Conservation (phyloP, 228 moss, liverwort and hornwort species). For the Sphagnum fallax region DNA sequence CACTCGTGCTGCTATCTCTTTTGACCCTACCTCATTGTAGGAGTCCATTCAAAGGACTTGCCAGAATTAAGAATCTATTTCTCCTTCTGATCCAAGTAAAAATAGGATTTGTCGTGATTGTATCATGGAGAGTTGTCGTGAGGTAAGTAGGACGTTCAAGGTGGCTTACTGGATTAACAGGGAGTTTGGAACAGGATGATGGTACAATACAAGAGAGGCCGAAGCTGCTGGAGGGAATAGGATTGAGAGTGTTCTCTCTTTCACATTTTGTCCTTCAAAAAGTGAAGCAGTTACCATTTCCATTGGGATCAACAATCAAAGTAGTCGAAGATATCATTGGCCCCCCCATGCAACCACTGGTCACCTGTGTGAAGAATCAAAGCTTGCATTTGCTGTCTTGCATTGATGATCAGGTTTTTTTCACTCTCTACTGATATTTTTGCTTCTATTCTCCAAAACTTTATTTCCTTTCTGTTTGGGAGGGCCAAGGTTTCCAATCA, state of each 20-base stretch:
- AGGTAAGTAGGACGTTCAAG: no score
- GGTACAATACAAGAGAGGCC: constrained; percentile 16
- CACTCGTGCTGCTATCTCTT: no score
- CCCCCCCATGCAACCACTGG: constrained; percentile 47
- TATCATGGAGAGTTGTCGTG: no score
- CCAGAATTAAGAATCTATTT: no score
- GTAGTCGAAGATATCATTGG: constrained; percentile 52
- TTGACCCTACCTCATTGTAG: no score
- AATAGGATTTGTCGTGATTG: no score
- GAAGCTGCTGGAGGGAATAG: constrained; percentile 57
- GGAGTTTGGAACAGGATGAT: not conserved
- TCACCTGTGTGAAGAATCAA: constrained; percentile 34
- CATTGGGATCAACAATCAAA: constrained; percentile 47
- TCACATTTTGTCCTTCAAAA: constrained; percentile 28
- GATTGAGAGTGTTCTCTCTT: constrained; percentile 28
- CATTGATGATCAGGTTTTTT: constrained; percentile 60
- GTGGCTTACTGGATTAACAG: no score
- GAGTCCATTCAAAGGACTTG: no score
- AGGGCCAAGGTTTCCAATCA: not conserved
- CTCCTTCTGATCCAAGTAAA: no score
- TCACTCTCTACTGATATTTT: not conserved
- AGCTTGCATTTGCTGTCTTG: constrained; percentile 52
- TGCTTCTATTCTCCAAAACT: not conserved
- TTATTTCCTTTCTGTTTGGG: not conserved
- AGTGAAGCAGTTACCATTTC: constrained; percentile 50